Base-by-base conservation (phyloP, 1,284 basidiomycete genomes). In the Puccinia triticina region DNA sequence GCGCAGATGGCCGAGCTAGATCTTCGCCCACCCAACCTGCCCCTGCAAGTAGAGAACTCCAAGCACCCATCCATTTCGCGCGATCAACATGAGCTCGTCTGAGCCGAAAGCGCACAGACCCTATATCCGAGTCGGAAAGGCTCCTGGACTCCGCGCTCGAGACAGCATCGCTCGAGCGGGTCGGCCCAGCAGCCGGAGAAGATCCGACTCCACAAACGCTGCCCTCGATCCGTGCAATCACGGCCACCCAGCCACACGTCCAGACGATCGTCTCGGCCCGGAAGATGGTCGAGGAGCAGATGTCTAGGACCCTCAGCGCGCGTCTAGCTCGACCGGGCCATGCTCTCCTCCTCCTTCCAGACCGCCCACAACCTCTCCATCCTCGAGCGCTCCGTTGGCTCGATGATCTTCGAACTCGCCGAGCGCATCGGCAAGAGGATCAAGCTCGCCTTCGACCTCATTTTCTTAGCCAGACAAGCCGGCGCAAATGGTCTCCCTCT, bases 321-420 rank as follows among this genome's bases (percentile, higher is more conserved):
- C 11, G 43, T 81, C n/a, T 80, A 84, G 0, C 64, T 79, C 4
- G 77, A 97, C 85, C 94, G 94, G 87, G 91, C 94, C 0, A 88
- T 96, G 34, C 90, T 99, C 0, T 93, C 94, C 0, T 94, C 94
- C 2, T 94, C 94, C 0, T 90, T 98, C 11, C 96, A 98, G 89
- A 97, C 95, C 0, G 95, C 96, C 1, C 93, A 94, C 88, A 98
- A 98, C 86, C 90, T 99, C 10, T 90, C 92, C 34, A 91, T 94
- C 10, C 89, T 98, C 2, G 93, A 95, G 0, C 90, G 91, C 29
- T 90, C 98, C 2, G 93, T 98, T 0, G 91, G 92, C 83, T 91
- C 91, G 82, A 90, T 98, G 0, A 89, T 97, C 21, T 88, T 88
- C 5, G 94, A 97, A 86, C 89, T 98, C 16, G 94, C 92, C 34